Conservation (phyloP, 1,139 yeast species). For the Suhomyces panamericanus region DNA sequence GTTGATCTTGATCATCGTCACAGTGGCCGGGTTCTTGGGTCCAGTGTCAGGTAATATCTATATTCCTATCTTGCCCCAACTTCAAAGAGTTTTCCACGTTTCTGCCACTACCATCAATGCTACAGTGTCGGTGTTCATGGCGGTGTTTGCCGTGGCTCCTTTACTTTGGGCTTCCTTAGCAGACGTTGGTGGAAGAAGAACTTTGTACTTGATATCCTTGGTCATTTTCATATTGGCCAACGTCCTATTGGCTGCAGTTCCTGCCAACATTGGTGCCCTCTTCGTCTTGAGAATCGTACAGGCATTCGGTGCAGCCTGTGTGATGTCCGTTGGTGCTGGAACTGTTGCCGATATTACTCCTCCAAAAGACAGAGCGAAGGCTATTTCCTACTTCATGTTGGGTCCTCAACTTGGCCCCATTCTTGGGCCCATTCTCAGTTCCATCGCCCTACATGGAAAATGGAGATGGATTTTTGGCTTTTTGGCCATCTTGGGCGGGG, state of each 20-base stretch:
- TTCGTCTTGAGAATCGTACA: conserved; percentile 48
- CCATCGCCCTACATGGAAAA: conserved; percentile 32
- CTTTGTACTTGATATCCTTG: conserved; percentile 48
- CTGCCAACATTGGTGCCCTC: conserved; percentile 46
- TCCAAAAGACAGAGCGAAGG: conserved; percentile 50
- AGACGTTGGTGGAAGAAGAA: conserved; percentile 58
- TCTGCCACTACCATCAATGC: conserved; percentile 53
- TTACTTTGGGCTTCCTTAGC: conserved; percentile 58
- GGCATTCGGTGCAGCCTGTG: conserved; percentile 58
- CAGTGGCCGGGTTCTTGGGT: conserved; percentile 56
- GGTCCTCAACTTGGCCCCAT: conserved; percentile 64
- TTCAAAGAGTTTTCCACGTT: conserved; percentile 42
- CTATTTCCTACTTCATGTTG: conserved; percentile 55
- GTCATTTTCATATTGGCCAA: conserved; percentile 47
- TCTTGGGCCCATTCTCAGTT: conserved; percentile 52
- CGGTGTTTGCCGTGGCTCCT: conserved; percentile 54
- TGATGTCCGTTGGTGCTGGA: conserved; percentile 58
- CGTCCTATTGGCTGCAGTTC: conserved; percentile 48
- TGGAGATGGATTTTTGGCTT: conserved; percentile 65
- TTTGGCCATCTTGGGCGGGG: conserved; percentile 44
- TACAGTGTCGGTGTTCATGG: conserved; percentile 62
- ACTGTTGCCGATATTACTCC: conserved; percentile 53
- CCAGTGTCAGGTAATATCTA: conserved; percentile 62
- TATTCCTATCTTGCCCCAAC: conserved; percentile 54
- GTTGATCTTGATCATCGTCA: conserved; percentile 36